These are phyloP conservation scores for Chaetoceros muelleri DNA, from an alignment of 108 stramenopile genomes.

Conservation along the genomic window DNA sequence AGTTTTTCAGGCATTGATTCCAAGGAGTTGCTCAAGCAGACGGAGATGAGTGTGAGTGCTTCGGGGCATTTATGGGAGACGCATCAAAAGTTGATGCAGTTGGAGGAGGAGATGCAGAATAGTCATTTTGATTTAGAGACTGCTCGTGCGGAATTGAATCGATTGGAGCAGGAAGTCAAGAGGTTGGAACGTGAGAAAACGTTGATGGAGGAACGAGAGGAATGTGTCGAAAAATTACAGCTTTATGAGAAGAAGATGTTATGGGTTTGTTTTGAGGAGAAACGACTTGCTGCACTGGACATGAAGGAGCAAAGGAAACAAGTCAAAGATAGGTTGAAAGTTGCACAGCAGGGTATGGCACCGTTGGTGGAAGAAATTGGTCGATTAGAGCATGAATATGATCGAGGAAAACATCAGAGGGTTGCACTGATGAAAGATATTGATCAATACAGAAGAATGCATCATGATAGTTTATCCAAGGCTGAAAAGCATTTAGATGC, in stretches of 20 bases:
- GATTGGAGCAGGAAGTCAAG: constrained; percentile 36
- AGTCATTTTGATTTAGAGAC: constrained; percentile 32
- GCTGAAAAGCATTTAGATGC: constrained; percentile 37
- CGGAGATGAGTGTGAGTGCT: constrained; percentile 62
- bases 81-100: constrained; percentile 61
- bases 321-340: constrained; percentile 26
- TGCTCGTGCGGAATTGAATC: constrained; percentile 27
- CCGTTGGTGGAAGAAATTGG: constrained; percentile 39
- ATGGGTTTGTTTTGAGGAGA: constrained; percentile 56
- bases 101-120: constrained; percentile 40
- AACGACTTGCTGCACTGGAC: constrained; percentile 20
- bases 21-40: constrained; percentile 69
- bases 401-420: constrained; percentile 14
- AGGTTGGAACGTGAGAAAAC: constrained; percentile 55
- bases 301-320: constrained; percentile 35
- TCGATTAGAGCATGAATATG: constrained; percentile 12
- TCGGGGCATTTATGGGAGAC: constrained; percentile 40
- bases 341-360: constrained; percentile 19
- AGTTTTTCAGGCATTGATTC: constrained; percentile 77
- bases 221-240: constrained; percentile 32
- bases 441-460: constrained; percentile 21
- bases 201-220: constrained; percentile 55
- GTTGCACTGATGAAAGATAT: constrained; percentile 22
- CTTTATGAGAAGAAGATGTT: constrained; percentile 48
- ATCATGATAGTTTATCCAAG: constrained; percentile 40